phyloP scores from a whole-genome alignment of 148 eudicot species.

The Nepenthes mirabilis region DNA sequence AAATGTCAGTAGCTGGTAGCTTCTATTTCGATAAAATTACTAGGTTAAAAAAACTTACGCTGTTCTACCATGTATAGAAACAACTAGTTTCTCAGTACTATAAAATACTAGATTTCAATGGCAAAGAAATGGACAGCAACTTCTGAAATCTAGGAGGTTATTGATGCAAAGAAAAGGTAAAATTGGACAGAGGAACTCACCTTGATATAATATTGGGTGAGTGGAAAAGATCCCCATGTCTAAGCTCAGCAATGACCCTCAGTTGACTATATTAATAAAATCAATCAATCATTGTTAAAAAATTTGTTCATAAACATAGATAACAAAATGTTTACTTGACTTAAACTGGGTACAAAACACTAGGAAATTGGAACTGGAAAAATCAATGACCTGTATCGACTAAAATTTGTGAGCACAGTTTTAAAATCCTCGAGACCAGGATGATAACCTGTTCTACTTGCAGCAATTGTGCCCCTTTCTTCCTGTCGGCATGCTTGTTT shows the following conservation, averaged over 20 bases:
- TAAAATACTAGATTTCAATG: no score
- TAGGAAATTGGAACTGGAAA: background rate
- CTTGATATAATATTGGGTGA: conserved; percentile 77
- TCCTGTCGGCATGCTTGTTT: conserved; percentile 24
- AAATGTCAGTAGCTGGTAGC: no score
- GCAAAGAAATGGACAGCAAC: no score
- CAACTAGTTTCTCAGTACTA: no score
- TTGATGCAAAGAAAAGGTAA: no score
- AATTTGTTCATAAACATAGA: background rate
- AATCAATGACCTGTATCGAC: conserved; percentile 55
- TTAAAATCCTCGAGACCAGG: conserved; percentile 70
- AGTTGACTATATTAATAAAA: conserved; percentile 31
- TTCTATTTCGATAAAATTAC: no score
- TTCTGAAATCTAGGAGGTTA: no score
- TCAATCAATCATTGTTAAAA: background rate
- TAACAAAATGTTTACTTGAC: background rate
- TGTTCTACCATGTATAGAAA: no score
- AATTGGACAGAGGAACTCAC: conserved; percentile 17
- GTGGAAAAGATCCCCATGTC: conserved; percentile 77
- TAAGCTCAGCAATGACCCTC: conserved; percentile 69
- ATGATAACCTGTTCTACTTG: conserved; percentile 36
- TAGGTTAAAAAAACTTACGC: no score
- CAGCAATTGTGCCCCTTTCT: conserved; percentile 17
- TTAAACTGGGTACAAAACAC: no score
- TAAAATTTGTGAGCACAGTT: conserved; percentile 62